phyloP scores from a whole-genome alignment of 2,329 filamentous ascomycete species.

The Penicillium sp. region DNA sequence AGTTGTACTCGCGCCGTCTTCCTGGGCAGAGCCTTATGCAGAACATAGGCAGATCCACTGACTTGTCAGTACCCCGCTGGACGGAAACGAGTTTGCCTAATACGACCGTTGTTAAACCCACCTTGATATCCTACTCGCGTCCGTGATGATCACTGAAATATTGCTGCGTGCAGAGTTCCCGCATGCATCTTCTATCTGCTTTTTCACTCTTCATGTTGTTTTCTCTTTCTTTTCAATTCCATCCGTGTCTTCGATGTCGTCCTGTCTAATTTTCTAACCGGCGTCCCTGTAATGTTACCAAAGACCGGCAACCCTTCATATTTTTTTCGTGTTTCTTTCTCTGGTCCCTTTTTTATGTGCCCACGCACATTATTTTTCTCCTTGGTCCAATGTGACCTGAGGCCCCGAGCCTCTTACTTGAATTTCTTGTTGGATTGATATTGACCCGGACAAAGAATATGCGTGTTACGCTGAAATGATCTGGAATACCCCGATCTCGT shows the following conservation, averaged over 20 bases:
- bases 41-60: constrained; percentile 10
- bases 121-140: constrained; percentile 13
- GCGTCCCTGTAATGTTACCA: constrained; percentile 4
- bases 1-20: constrained; percentile 13
- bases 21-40: constrained; percentile 4
- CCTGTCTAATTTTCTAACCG: neutral
- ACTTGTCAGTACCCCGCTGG: constrained; percentile 18
- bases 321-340: neutral
- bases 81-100: constrained; percentile 19
- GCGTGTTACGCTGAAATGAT: constrained; percentile 13
- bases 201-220: neutral
- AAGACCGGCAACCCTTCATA: neutral
- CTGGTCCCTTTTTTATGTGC: neutral
- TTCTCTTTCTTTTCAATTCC: constrained; percentile 1
- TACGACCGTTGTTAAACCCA: constrained; percentile 9
- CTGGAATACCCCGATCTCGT: constrained; percentile 13
- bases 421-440: constrained; percentile 6
- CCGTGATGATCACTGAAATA: constrained; percentile 19
- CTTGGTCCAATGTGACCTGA: neutral
- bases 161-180: constrained; percentile 1
- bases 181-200: neutral
- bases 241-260: constrained; percentile 7
- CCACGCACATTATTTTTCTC: neutral
- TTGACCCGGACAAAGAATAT: constrained; percentile 8
- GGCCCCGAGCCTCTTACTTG: constrained; percentile 3